Percentiles rank a stretch among this genome's conserved stretches.
phyloP scores from a whole-genome alignment of 371 early-diverging fungal species.

The Mortierella sp. region DNA sequence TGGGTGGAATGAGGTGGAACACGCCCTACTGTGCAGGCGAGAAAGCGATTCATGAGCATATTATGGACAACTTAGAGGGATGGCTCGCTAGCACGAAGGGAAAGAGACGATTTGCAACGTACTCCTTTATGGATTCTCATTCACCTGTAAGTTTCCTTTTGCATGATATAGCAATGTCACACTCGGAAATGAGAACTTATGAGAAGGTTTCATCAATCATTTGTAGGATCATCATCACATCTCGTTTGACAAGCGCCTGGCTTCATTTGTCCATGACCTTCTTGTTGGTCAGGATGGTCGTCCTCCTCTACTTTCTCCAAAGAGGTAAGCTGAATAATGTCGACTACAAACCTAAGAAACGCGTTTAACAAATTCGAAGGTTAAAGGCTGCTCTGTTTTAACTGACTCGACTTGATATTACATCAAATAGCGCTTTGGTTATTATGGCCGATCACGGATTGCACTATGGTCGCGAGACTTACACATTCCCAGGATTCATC shows the following conservation, averaged over 20 bases:
- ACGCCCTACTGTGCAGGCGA: constrained; percentile 57
- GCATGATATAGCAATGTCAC: background rate
- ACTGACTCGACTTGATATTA: background rate
- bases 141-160: constrained; percentile 26
- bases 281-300: constrained; percentile 42
- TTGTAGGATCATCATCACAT: constrained; percentile 47
- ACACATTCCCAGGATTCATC: constrained; percentile 50
- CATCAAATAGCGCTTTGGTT: constrained; percentile 32
- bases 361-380: too few species aligned
- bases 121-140: constrained; percentile 57
- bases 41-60: constrained; percentile 45
- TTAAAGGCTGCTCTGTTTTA: too few species aligned
- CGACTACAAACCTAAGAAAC: background rate
- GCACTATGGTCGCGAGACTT: constrained; percentile 56
- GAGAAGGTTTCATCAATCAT: background rate
- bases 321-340: constrained; percentile 17
- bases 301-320: constrained; percentile 38
- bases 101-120: constrained; percentile 43
- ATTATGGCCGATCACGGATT: constrained; percentile 57
- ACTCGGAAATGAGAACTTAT: background rate
- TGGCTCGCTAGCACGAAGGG: constrained; percentile 42
- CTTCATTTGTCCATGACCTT: constrained; percentile 20
- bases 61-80: constrained; percentile 49
- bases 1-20: constrained; percentile 50
- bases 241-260: constrained; percentile 37